These are phyloP conservation scores for Samsoniella hepiali DNA, from an alignment of 2,329 filamentous ascomycete species.

Conservation along the genomic window DNA sequence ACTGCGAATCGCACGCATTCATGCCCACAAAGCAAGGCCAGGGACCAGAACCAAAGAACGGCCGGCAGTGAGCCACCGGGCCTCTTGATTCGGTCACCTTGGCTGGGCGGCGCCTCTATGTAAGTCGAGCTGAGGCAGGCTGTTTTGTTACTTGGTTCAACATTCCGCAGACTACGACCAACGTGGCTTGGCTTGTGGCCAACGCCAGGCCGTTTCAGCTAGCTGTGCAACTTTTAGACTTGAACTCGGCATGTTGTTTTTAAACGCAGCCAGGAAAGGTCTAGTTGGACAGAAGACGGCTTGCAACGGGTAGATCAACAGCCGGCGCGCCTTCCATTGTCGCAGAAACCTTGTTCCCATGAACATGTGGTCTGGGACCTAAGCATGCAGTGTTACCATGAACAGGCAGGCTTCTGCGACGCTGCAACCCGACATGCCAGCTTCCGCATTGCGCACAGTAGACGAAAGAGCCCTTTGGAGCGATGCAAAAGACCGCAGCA, in stretches of 20 bases:
- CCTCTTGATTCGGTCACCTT: conserved; percentile 2
- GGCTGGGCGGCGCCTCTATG: not conserved
- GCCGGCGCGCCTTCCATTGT: not conserved
- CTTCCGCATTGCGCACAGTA: not conserved
- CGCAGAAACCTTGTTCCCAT: not conserved
- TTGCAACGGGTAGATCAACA: not conserved
- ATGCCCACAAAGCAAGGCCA: not conserved
- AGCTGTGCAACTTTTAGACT: not conserved
- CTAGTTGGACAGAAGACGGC: not conserved
- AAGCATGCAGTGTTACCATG: conserved; percentile 6
- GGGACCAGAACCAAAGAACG: not conserved
- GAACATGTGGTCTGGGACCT: conserved; percentile 3
- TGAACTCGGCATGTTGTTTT: not conserved
- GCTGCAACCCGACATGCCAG: not conserved
- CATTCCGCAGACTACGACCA: not conserved
- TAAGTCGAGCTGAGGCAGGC: not conserved
- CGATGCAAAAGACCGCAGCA: not conserved
- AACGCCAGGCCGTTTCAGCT: conserved; percentile 5
- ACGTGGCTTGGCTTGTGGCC: conserved; percentile 9
- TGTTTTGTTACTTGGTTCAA: not conserved
- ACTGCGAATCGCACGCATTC: not conserved
- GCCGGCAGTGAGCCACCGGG: not conserved
- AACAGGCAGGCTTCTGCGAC: not conserved
- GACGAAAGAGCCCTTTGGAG: not conserved
- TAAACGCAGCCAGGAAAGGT: not conserved